Evolutionary conservation across 306 rosid species (phyloP).

Genomic region (Trifolium repens): DNA sequence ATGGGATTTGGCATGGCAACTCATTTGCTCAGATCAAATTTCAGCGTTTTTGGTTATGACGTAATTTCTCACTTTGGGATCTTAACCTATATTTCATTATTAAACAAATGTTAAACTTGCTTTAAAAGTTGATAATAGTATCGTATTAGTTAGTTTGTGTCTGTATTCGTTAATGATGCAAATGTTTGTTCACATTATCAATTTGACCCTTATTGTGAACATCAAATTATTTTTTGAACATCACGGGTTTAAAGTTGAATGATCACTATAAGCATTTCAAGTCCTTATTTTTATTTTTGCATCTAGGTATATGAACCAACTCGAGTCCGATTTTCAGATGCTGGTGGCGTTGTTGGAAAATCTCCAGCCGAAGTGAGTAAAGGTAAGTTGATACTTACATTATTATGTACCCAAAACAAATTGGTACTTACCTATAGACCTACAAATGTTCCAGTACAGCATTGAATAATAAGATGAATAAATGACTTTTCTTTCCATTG

Average conservation of each 20-base stretch:
- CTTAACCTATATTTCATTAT: slow-evolving; percentile 31
- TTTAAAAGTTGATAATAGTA: slow-evolving; percentile 12
- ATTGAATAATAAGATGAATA: slow-evolving; percentile 15
- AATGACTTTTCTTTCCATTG: slow-evolving; percentile 20
- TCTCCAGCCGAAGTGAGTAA: slow-evolving; percentile 87
- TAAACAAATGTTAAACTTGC: slow-evolving; percentile 18
- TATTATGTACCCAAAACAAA: slow-evolving; percentile 6
- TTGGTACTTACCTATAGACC: neutral
- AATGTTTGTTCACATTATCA: slow-evolving; percentile 12
- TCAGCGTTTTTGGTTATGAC: slow-evolving; percentile 80
- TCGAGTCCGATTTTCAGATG: slow-evolving; percentile 61
- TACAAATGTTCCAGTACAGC: slow-evolving; percentile 10
- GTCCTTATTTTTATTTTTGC: slow-evolving; percentile 30
- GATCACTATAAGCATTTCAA: slow-evolving; percentile 19
- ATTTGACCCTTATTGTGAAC: slow-evolving; percentile 1
- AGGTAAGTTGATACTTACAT: slow-evolving; percentile 58
- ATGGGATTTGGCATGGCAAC: slow-evolving; percentile 99
- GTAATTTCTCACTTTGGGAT: slow-evolving; percentile 59
- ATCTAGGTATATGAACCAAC: slow-evolving; percentile 86
- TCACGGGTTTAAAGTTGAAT: slow-evolving; percentile 30
- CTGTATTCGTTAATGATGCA: slow-evolving; percentile 17
- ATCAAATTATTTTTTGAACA: slow-evolving; percentile 19
- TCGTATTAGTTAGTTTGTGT: slow-evolving; percentile 26
- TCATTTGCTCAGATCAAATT: slow-evolving; percentile 74
- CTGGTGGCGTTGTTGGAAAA: slow-evolving; percentile 84